A percentile compares a stretch with the other conserved stretches of the same genome.
Conservation (phyloP, 768 basidiomycete species). For the Galerina marginata region DNA sequence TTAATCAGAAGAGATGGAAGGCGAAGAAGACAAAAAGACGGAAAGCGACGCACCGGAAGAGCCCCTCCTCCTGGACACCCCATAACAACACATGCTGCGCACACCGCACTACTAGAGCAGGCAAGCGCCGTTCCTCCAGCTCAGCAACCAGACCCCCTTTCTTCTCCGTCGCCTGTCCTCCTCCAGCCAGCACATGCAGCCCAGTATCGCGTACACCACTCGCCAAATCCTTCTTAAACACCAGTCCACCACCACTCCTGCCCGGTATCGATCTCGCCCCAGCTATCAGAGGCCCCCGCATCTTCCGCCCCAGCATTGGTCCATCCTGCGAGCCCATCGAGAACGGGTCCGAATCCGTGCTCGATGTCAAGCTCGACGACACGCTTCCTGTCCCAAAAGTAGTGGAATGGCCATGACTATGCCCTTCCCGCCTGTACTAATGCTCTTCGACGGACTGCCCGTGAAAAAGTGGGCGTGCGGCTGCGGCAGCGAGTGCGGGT, state of each 20-base stretch:
- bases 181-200: constrained; percentile 18
- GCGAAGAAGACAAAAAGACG: constrained; percentile 13
- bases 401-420: constrained; percentile 33
- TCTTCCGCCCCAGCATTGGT: constrained; percentile 57
- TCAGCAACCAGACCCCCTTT: constrained; percentile 35
- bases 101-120: constrained; percentile 82
- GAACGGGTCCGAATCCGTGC: constrained; percentile 48
- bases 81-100: constrained; percentile 82
- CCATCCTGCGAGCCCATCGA: constrained; percentile 31
- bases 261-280: constrained; percentile 35
- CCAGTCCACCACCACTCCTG: constrained; percentile 50
- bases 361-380: constrained; percentile 45
- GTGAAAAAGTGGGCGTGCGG: constrained; percentile 1
- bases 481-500: not conserved
- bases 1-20: not conserved
- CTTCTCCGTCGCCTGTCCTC: constrained; percentile 16
- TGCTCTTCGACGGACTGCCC: not conserved
- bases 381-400: not conserved
- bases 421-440: constrained; percentile 32
- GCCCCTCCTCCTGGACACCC: constrained; percentile 86
- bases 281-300: constrained; percentile 55
- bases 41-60: constrained; percentile 69
- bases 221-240: constrained; percentile 70
- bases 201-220: constrained; percentile 33
- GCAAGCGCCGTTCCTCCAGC: constrained; percentile 60